These are phyloP conservation scores for Houttuynia cordata DNA, from an alignment of 164 flowering plant genomes.

Conservation along the genomic window DNA sequence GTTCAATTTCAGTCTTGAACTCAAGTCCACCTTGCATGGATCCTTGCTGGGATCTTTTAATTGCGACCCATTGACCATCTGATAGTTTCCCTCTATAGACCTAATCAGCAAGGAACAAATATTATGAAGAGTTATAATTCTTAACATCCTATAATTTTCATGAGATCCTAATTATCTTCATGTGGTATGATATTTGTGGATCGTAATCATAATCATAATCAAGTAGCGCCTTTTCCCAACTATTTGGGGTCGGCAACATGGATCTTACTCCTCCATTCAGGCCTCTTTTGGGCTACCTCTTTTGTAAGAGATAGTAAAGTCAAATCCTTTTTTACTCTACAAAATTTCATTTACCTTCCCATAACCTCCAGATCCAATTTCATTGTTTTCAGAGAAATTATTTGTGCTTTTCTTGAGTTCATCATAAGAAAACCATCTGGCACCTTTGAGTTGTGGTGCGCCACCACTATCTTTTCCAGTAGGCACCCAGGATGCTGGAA, in stretches of 20 bases:
- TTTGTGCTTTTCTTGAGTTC: constrained; percentile 59
- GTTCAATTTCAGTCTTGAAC: constrained; percentile 67
- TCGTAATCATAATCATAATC: too few species aligned
- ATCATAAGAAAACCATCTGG: constrained; percentile 68
- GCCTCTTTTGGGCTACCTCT: too few species aligned
- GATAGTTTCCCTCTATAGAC: constrained; percentile 53
- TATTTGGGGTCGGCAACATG: too few species aligned
- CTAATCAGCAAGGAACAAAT: constrained; percentile 14
- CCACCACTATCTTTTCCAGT: constrained; percentile 64
- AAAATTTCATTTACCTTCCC: constrained; percentile 39
- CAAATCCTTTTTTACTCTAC: too few species aligned
- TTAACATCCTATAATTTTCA: too few species aligned
- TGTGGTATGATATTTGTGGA: neutral
- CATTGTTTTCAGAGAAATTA: constrained; percentile 45
- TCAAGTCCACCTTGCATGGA: constrained; percentile 72
- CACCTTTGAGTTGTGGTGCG: constrained; percentile 70
- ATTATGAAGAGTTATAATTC: neutral
- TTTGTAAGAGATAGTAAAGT: too few species aligned
- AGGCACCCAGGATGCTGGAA: constrained; percentile 67
- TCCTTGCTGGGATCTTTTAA: constrained; percentile 70
- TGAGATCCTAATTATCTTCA: too few species aligned
- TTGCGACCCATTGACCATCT: constrained; percentile 42
- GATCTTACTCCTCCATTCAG: too few species aligned
- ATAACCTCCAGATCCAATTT: constrained; percentile 68
- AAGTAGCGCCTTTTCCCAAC: too few species aligned